phyloP scores from a whole-genome alignment of 352 stramenopile genomes.

The Blastocystis sp. region DNA sequence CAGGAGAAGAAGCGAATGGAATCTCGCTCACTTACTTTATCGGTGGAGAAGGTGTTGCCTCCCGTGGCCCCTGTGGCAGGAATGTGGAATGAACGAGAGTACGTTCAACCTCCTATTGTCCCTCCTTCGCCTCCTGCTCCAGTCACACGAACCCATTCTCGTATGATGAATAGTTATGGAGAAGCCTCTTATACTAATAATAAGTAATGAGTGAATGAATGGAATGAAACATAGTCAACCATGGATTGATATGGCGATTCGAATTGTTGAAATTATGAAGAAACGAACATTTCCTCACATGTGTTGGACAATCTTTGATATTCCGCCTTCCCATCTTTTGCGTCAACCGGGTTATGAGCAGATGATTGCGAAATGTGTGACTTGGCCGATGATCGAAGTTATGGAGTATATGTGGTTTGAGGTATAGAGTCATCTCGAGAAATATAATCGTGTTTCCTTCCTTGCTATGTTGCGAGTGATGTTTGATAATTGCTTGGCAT shows the following conservation, averaged over 20 bases:
- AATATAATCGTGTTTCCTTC: constrained; percentile 44
- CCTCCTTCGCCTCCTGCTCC: not conserved
- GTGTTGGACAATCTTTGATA: constrained; percentile 63
- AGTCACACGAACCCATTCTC: not conserved
- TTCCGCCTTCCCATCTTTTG: not conserved
- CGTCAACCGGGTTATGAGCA: constrained; percentile 16
- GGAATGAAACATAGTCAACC: not conserved
- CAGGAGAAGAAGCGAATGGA: constrained; percentile 36
- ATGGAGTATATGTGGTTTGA: not conserved
- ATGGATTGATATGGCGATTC: not conserved
- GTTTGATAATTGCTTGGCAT: constrained; percentile 60
- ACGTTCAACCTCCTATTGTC: not conserved
- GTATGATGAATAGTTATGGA: not conserved
- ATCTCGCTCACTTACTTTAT: not conserved
- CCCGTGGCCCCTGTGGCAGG: not conserved
- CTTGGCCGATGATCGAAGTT: constrained; percentile 25
- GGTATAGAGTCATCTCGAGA: constrained; percentile 3
- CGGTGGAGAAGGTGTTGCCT: not conserved
- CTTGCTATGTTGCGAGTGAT: constrained; percentile 40
- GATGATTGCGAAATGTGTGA: not conserved
- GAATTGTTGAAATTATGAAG: constrained; percentile 27
- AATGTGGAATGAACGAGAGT: not conserved
- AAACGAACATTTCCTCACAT: constrained; percentile 3
- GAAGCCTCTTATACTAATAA: not conserved
- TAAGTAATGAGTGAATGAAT: not conserved